A percentile compares a stretch with the other conserved stretches of the same genome.
Evolutionary conservation across 306 rosid species (phyloP).

Genomic region (Vicia sativa): DNA sequence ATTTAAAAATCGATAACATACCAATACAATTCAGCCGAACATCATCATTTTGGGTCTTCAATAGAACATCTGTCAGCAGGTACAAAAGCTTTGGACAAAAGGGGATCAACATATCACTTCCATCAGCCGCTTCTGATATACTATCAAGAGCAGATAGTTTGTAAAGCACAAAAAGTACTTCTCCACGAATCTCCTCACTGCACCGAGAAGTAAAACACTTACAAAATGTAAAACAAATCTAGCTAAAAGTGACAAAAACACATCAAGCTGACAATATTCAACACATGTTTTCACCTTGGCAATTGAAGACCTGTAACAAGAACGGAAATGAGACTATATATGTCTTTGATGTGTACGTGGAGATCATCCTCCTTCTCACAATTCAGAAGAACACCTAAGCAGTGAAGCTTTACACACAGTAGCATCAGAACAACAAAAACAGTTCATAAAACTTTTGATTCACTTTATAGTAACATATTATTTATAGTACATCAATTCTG

Average conservation of each 20-base stretch:
- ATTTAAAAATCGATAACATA: constrained; percentile 44
- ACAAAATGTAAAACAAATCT: constrained; percentile 3
- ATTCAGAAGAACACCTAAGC: constrained; percentile 75
- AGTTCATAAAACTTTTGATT: constrained; percentile 14
- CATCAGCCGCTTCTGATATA: constrained; percentile 55
- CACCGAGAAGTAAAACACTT: constrained; percentile 25
- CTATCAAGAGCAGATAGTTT: constrained; percentile 59
- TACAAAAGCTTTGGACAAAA: constrained; percentile 73
- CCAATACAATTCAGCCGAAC: constrained; percentile 91
- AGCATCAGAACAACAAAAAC: constrained; percentile 35
- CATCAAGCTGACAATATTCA: constrained; percentile 5
- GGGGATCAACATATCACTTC: constrained; percentile 56
- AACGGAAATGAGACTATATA: constrained; percentile 56
- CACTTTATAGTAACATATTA: constrained; percentile 9
- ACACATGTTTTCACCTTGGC: constrained; percentile 63
- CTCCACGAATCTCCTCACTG: constrained; percentile 95
- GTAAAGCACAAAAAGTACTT: constrained; percentile 80
- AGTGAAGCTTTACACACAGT: constrained; percentile 69
- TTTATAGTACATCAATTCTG: not conserved
- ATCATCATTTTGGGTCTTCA: constrained; percentile 83
- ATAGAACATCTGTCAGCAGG: constrained; percentile 72
- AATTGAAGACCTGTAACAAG: constrained; percentile 83
- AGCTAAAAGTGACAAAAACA: constrained; percentile 24
- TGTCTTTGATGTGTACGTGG: constrained; percentile 54
- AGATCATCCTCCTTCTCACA: constrained; percentile 59